Evolutionary conservation across 139 green algal species (phyloP).

Genomic region (Chlorella sp.): DNA sequence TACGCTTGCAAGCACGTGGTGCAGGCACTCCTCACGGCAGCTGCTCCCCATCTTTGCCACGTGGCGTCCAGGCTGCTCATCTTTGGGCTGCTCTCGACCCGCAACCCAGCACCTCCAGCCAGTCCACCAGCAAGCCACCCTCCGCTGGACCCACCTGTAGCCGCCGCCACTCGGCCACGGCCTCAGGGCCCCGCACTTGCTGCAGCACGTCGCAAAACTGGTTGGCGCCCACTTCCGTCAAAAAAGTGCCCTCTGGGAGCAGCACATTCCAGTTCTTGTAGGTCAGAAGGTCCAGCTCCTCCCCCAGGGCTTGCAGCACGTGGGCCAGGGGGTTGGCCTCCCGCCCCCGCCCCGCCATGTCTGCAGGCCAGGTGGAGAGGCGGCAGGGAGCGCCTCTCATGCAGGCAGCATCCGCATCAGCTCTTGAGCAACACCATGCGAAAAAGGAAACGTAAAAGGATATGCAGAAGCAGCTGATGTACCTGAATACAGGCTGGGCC

Average conservation of each 20-base stretch:
- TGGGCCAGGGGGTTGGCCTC: conserved; percentile 85
- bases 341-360: conserved; percentile 41
- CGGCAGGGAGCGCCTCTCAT: too few relatives aligned
- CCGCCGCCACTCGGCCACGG: conserved; percentile 57
- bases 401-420: too few relatives aligned
- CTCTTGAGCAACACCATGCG: too few relatives aligned
- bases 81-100: too few relatives aligned
- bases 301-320: conserved; percentile 82
- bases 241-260: conserved; percentile 91
- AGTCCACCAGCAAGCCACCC: background rate
- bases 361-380: background rate
- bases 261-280: conserved; percentile 97
- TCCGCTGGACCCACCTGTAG: conserved; percentile 54
- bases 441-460: background rate
- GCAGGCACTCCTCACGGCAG: background rate
- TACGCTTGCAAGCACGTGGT: background rate
- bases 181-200: conserved; percentile 49
- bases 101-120: background rate
- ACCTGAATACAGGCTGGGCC: conserved; percentile 83
- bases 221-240: conserved; percentile 54
- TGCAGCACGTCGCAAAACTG: conserved; percentile 71
- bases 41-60: too few relatives aligned
- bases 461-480: background rate
- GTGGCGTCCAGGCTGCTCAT: too few relatives aligned
- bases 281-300: conserved; percentile 78